Conservation (phyloP, 1,284 basidiomycete genomes). For the Cerioporus squamosus region DNA sequence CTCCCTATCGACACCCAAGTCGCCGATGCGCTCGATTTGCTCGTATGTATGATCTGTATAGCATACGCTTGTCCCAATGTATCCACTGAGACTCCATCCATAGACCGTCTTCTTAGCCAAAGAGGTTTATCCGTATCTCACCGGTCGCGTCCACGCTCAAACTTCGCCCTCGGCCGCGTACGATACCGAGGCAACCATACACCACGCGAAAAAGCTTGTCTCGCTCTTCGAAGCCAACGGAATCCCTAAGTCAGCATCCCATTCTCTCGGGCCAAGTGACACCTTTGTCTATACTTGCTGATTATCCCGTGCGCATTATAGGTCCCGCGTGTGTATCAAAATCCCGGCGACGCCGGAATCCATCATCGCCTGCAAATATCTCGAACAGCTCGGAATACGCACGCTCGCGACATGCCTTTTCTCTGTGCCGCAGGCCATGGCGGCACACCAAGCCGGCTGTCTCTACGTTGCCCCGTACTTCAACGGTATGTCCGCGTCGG, state of each 20-base stretch:
- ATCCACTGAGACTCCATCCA: not conserved
- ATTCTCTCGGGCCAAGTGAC: not conserved
- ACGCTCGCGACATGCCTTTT: conserved; percentile 54
- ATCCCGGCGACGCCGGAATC: conserved; percentile 53
- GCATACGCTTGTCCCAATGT: not conserved
- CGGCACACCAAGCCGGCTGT: conserved; percentile 52
- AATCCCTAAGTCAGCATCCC: conserved; percentile 27
- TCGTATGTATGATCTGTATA: conserved; percentile 33
- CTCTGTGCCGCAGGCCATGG: conserved; percentile 50
- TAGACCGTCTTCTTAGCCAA: conserved; percentile 52
- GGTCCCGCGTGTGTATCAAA: conserved; percentile 54
- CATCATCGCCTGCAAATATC: conserved; percentile 47
- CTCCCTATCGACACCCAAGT: conserved; percentile 37
- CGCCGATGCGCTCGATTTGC: conserved; percentile 43
- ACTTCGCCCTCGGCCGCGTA: conserved; percentile 49
- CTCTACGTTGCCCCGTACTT: conserved; percentile 54
- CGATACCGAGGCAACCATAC: conserved; percentile 47
- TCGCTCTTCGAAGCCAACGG: conserved; percentile 46
- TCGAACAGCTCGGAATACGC: conserved; percentile 45
- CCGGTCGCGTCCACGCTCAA: conserved; percentile 50
- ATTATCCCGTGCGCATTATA: conserved; percentile 17
- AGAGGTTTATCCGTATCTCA: conserved; percentile 48
- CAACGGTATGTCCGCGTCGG: conserved; percentile 40
- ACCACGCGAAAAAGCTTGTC: conserved; percentile 49
- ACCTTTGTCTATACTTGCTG: no score